Base-by-base conservation (phyloP, 495 filamentous ascomycete species). In the Aspergillus steynii region DNA sequence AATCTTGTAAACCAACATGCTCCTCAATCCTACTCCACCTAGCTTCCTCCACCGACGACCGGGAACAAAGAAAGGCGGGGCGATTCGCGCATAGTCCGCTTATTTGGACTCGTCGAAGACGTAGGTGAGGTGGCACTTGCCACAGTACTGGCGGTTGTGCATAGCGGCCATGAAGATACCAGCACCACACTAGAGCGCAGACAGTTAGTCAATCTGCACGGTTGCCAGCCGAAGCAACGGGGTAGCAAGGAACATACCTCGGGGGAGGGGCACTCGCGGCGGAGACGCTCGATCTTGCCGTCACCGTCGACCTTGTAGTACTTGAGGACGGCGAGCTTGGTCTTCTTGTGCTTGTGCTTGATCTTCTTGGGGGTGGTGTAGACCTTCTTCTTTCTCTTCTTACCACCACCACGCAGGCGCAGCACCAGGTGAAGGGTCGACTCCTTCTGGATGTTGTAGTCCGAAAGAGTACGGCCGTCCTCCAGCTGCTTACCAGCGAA, bases 381-480 rank as follows among this genome's bases (percentile, higher is more conserved):
- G 61, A 99, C 95, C 92, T 99, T 99, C 94, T 99, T 99, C 91
- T 99, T 99, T 71, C 95, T 84, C 92, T 99, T 99, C 92, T 99
- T 99, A 74, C 81, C 92, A 74, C 83, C 85, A 81, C 95, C 95
- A 86, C 95, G 96, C 61, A 99, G 92, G 76, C 96, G 93, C 65
- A 99, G 89, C 67, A 99, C 96, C 65, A 98, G 85, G 83, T 99
- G 95, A 64, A 99, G 92, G 74, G 95, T 99, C 65, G 90, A 94
- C 87, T 99, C 95, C 88, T 99, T 99, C 88, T 99, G 95, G 85
- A 99, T 99, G 87, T 98, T 98, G 91, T 99, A 99, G 82, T 99
- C 95, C 72, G 92, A 96, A 69, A 99, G 92, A 68, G 95, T 98
- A 70, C 96, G 96, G 76, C 95, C 95, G 70, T 99, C 95, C 83